Conservation (phyloP, 2,329 filamentous ascomycete species). For the Diplodia corticola region DNA sequence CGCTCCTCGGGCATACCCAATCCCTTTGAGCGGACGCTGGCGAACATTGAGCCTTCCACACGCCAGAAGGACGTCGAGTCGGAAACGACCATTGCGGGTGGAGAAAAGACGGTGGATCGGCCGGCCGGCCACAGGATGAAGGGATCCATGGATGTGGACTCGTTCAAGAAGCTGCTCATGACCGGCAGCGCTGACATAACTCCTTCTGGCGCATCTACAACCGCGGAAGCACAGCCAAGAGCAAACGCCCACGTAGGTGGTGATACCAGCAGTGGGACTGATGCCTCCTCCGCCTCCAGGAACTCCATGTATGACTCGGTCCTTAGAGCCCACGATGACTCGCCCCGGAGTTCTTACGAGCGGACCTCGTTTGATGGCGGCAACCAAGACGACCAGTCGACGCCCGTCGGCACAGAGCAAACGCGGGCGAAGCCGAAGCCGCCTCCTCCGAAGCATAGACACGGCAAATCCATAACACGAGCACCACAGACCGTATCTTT, state of each 20-base stretch:
- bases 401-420: constrained; percentile 30
- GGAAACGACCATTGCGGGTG: constrained; percentile 24
- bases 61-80: neutral
- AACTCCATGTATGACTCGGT: constrained; percentile 60
- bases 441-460: constrained; percentile 69
- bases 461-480: constrained; percentile 63
- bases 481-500: constrained; percentile 43
- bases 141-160: constrained; percentile 69
- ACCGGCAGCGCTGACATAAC: constrained; percentile 61
- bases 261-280: constrained; percentile 56
- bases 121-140: constrained; percentile 26
- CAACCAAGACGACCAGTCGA: constrained; percentile 46
- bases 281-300: constrained; percentile 60
- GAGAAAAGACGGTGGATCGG: neutral
- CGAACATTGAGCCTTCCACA: constrained; percentile 37
- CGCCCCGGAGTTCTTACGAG: constrained; percentile 61
- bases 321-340: constrained; percentile 49
- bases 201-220: neutral
- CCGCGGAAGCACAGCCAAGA: neutral
- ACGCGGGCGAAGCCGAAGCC: constrained; percentile 62
- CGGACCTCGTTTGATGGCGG: constrained; percentile 50
- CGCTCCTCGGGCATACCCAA: constrained; percentile 28
- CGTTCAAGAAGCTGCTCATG: constrained; percentile 73
- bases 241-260: constrained; percentile 29
- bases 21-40: constrained; percentile 42